Base-by-base conservation (phyloP, 2,329 filamentous ascomycete genomes). In the Penicillium paneum region DNA sequence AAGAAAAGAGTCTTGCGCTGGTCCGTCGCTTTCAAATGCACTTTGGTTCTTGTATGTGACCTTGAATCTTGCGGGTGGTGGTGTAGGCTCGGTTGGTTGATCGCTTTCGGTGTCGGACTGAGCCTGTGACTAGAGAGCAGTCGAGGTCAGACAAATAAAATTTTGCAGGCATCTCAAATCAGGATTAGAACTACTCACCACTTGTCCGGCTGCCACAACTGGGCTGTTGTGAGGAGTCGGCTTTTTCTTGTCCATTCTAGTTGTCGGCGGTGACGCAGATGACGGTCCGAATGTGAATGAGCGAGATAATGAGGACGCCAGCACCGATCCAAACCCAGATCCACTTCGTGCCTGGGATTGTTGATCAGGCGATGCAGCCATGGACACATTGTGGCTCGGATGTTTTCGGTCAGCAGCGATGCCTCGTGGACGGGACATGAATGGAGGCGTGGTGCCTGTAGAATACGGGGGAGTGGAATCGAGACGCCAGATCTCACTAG, bases 31-130 rank as follows among this genome's bases (percentile, higher is more conserved):
- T 52, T 82, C 79, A 59, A 87, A 87, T 34, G 76, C 73, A 52
- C 78, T 75, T 57, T 81, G 78, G 47, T 85, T 84, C 60, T 81
- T 83, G 26, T 84, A 71, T n/a, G 72, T 77, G 19, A 81, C 71
- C 49, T 76, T 79, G 52, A 84, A 57, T 54, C 66, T 70, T 53
- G 64, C 57, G 53, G 67, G 45, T 50, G 63, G 58, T 57, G 73
- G 70, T 55, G 60, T 36, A n/a, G 51, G 28, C 26, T 63, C 60
- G 17, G 58, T 55, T 35, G 58, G 67, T 59, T 56, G 74, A 42
- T 73, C 73, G 48, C 67, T 73, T 52, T 72, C 74, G 13, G 67
- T 70, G 52, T 75, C 75, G 1, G 74, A 75, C 40, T 70, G 64
- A 24, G 67, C 67, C 56, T 69, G 67, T 28, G 71, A 71, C 41